Evolutionary conservation across 768 basidiomycete genomes (phyloP).

Genomic region (Boletus tomentosulus): DNA sequence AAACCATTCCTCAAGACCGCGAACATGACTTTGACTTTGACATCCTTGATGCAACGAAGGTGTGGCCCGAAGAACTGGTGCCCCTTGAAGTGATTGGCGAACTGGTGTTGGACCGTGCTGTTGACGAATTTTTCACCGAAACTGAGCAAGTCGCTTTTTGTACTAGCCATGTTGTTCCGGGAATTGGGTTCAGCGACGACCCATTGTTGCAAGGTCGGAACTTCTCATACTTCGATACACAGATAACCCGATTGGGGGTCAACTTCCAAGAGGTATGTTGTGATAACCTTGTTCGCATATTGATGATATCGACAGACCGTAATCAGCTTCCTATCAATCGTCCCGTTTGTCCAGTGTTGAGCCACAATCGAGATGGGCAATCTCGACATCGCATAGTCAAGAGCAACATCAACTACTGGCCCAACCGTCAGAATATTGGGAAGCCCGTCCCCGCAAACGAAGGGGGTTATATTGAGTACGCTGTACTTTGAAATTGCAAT

Average conservation of each 20-base stretch:
- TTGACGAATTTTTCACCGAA: conserved; percentile 81
- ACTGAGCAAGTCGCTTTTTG: conserved; percentile 90
- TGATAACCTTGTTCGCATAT: background rate
- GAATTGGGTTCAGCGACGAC: conserved; percentile 71
- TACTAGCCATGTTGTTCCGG: conserved; percentile 56
- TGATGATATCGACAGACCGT: background rate
- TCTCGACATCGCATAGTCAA: conserved; percentile 54
- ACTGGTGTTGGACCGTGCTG: conserved; percentile 56
- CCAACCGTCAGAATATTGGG: conserved; percentile 59
- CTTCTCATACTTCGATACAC: conserved; percentile 86
- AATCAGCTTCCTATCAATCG: conserved; percentile 75
- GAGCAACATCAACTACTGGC: conserved; percentile 72
- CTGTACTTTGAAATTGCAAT: background rate
- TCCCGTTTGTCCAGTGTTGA: conserved; percentile 71
- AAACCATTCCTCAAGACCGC: conserved; percentile 56
- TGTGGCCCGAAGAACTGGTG: conserved; percentile 80
- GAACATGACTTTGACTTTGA: conserved; percentile 87
- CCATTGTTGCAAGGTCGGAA: conserved; percentile 81
- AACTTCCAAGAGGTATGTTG: conserved; percentile 65
- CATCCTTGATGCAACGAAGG: conserved; percentile 81
- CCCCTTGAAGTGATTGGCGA: conserved; percentile 78
- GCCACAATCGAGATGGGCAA: conserved; percentile 61
- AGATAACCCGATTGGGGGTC: conserved; percentile 71
- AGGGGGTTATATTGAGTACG: conserved; percentile 60
- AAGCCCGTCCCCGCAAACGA: conserved; percentile 44